A percentile compares a stretch with the other conserved stretches of the same genome.
Evolutionary conservation across 2,329 filamentous ascomycete genomes (phyloP).

Genomic region (Trichoderma sp.): DNA sequence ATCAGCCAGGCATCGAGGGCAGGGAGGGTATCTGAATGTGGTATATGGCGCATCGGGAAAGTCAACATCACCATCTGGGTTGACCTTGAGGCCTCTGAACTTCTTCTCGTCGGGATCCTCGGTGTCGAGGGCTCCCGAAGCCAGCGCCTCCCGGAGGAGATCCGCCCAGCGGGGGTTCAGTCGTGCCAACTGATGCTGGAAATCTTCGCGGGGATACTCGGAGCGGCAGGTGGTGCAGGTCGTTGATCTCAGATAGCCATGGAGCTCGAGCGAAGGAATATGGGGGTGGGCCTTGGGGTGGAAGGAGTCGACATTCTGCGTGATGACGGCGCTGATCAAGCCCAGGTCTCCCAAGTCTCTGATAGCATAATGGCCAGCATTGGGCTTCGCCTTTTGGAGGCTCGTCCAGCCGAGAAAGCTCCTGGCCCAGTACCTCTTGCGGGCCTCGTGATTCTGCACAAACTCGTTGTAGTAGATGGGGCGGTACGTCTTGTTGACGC

Average conservation of each 20-base stretch:
- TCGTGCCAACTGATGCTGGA: constrained; percentile 73
- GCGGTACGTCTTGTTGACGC: constrained; percentile 83
- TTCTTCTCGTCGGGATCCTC: constrained; percentile 72
- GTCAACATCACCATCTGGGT: constrained; percentile 94
- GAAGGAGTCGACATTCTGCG: constrained; percentile 97
- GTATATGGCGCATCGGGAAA: constrained; percentile 83
- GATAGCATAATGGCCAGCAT: constrained; percentile 77
- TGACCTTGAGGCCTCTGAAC: constrained; percentile 73
- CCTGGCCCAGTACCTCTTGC: constrained; percentile 94
- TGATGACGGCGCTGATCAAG: constrained; percentile 75
- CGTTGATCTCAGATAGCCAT: constrained; percentile 83
- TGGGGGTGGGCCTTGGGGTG: constrained; percentile 76
- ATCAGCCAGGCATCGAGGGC: constrained; percentile 72
- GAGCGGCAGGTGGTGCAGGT: constrained; percentile 78
- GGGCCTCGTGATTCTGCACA: constrained; percentile 73
- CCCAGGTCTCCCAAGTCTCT: constrained; percentile 71
- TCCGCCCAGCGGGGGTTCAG: constrained; percentile 86
- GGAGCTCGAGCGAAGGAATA: constrained; percentile 78
- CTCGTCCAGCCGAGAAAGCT: constrained; percentile 93
- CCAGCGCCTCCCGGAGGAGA: constrained; percentile 72
- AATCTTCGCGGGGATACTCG: constrained; percentile 69
- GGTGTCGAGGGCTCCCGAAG: constrained; percentile 73
- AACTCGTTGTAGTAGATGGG: constrained; percentile 96
- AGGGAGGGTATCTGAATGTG: constrained; percentile 88
- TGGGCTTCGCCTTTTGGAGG: constrained; percentile 76